Evolutionary conservation across 2,329 filamentous ascomycete genomes (phyloP), one percentile per base, ranked within the genome.

Genomic region (Podosphaera fusca): DNA sequence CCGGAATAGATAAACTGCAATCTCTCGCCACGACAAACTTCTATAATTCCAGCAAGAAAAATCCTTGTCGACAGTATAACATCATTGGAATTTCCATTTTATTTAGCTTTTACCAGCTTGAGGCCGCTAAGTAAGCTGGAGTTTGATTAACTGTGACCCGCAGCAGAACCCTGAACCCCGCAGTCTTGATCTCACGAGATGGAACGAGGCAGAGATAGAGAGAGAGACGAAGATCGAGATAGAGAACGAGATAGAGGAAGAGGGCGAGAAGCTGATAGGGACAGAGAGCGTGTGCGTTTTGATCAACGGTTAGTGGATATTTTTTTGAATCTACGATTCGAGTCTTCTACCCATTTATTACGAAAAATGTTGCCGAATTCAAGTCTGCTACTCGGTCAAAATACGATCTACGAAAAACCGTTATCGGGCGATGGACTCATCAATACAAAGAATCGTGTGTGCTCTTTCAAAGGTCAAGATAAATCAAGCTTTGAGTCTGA

Each of bases 301-400:
- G 51, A 56, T 38, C 29, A 45, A 56, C 47, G 55, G 55, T 56
- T 56, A 47, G 55, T 56, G 40, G 40, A 40, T 12, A n/a, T 56
- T 35, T 38, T 34, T 40, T 50, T 56, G 34, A 29, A 7, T 55
- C n/a, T 46, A 8, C n/a, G 36, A 34, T 36, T 54, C 36, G 12
- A 34, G 29, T n/a, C 10, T 54, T 36, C 35, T 42, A 14, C 5
- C 10, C 51, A 9, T 34, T 2, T 21, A 35, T 36, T 31, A 9
- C 14, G 33, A 5, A 36, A 54, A 35, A 12, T 51, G 10, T n/a
- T 9, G 7, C 30, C 33, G 7, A 51, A 29, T 9, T 51, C 30
- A 2, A 34, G 7, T 9, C 47, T 51, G 29, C 29, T 3, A 34
- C 10, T 9, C 30, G 47, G 9, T 12, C 33, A 51, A 31, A 7